Evolutionary conservation across 306 rosid species (phyloP).

Genomic region (Erythrophleum fordii): DNA sequence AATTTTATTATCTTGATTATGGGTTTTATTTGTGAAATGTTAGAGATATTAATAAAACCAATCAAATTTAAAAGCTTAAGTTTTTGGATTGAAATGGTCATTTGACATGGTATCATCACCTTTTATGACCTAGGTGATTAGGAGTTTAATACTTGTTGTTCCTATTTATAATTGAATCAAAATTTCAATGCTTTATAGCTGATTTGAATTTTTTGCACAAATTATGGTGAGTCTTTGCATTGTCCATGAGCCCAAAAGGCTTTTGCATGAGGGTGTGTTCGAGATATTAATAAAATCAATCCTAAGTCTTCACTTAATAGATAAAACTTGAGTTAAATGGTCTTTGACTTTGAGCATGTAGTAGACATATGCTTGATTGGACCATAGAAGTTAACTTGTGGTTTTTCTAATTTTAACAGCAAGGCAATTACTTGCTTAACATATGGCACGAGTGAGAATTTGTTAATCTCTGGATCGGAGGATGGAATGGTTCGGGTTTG

Average conservation of each 20-base stretch:
- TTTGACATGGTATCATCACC: background rate
- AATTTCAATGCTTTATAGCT: background rate
- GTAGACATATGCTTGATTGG: conserved; percentile 15
- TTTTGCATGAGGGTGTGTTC: background rate
- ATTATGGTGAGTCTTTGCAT: background rate
- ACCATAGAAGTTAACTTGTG: conserved; percentile 23
- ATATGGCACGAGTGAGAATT: conserved; percentile 46
- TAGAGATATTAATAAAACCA: background rate
- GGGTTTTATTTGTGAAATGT: background rate
- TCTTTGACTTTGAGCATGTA: background rate
- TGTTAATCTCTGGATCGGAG: conserved; percentile 80
- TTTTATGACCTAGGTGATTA: background rate
- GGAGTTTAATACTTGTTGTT: too few relatives aligned
- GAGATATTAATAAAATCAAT: background rate
- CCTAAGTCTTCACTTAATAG: background rate
- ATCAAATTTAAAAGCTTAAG: background rate
- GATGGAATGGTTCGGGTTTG: conserved; percentile 82
- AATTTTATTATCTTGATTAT: background rate
- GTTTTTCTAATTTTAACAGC: conserved; percentile 50
- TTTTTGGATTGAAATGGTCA: background rate
- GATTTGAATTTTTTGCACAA: background rate
- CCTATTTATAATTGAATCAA: background rate
- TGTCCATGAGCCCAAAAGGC: background rate
- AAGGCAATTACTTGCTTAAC: conserved; percentile 70
- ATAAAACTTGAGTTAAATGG: background rate